A percentile compares a stretch with the other conserved stretches of the same genome.
Evolutionary conservation across 2,329 filamentous ascomycete genomes (phyloP).

Genomic region (Calonectria fujianensis): DNA sequence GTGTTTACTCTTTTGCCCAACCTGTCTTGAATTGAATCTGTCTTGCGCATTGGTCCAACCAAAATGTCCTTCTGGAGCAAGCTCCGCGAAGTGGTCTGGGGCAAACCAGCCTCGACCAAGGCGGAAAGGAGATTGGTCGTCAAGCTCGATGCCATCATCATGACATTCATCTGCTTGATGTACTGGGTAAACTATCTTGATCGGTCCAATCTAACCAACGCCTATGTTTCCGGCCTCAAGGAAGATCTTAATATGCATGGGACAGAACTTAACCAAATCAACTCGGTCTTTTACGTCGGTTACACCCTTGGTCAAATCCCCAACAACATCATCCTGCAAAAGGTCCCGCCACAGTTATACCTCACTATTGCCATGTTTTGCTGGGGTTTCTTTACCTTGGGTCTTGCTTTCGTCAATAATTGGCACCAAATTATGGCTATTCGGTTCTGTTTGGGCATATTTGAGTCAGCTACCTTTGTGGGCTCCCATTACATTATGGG

Average conservation of each 20-base stretch:
- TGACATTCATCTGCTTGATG: constrained; percentile 26
- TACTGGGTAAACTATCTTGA: constrained; percentile 35
- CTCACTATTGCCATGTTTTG: constrained; percentile 74
- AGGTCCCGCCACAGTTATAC: constrained; percentile 74
- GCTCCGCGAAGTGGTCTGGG: constrained; percentile 37
- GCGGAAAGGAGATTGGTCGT: constrained; percentile 31
- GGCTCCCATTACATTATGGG: constrained; percentile 60
- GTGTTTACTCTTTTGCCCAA: background rate
- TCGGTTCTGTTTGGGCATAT: constrained; percentile 52
- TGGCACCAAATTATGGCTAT: constrained; percentile 48
- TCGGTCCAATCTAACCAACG: constrained; percentile 51
- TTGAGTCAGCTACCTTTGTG: constrained; percentile 54
- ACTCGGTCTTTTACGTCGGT: constrained; percentile 32
- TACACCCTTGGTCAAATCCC: constrained; percentile 72
- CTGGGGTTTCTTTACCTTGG: constrained; percentile 74
- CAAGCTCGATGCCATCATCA: constrained; percentile 29
- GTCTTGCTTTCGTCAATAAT: background rate
- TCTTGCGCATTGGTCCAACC: background rate
- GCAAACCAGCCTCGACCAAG: constrained; percentile 34
- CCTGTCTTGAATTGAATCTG: background rate
- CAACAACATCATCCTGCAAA: constrained; percentile 73
- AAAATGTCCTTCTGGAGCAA: constrained; percentile 33
- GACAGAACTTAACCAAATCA: constrained; percentile 38
- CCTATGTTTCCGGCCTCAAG: constrained; percentile 61
- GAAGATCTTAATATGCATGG: constrained; percentile 56